phyloP scores from a whole-genome alignment of 805 yeast species.

The Saturnispora halmiae region DNA sequence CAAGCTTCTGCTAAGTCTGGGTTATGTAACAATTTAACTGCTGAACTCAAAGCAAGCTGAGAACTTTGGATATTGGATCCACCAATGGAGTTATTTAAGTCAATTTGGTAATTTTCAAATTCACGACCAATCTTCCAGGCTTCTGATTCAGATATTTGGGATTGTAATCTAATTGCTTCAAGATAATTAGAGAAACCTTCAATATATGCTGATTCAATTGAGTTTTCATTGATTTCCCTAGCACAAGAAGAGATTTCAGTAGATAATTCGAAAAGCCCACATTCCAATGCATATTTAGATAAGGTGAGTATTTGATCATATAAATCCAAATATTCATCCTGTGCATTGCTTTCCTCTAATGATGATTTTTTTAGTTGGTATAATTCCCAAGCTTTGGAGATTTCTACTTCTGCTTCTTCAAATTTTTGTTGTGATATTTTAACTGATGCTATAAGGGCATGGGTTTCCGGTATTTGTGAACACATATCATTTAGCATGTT shows the following conservation, averaged over 20 bases:
- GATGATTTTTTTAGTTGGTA: conserved; percentile 43
- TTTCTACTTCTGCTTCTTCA: conserved; percentile 64
- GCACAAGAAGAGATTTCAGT: conserved; percentile 54
- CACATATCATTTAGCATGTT: conserved; percentile 54
- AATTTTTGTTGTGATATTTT: conserved; percentile 76
- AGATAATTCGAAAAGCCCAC: conserved; percentile 61
- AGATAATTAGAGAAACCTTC: conserved; percentile 69
- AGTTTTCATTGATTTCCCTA: conserved; percentile 76
- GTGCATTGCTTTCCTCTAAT: conserved; percentile 32
- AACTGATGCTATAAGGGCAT: conserved; percentile 76
- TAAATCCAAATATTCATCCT: conserved; percentile 49
- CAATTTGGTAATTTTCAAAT: conserved; percentile 31
- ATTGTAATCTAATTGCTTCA: conserved; percentile 32
- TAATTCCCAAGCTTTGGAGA: conserved; percentile 62
- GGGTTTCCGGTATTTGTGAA: conserved; percentile 61
- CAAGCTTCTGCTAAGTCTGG: conserved; percentile 31
- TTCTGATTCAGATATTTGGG: conserved; percentile 13
- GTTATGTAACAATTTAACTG: conserved; percentile 29
- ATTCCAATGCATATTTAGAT: conserved; percentile 67
- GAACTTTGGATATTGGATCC: conserved; percentile 31
- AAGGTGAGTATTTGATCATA: conserved; percentile 68
- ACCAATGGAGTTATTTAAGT: conserved; percentile 16
- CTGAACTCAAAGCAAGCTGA: conserved; percentile 32
- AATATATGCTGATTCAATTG: conserved; percentile 72
- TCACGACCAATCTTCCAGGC: conserved; percentile 27